Percentiles rank a stretch among this genome's conserved stretches.
Conservation (phyloP, 208 protist species). For the Trypanosoma lewisi region DNA sequence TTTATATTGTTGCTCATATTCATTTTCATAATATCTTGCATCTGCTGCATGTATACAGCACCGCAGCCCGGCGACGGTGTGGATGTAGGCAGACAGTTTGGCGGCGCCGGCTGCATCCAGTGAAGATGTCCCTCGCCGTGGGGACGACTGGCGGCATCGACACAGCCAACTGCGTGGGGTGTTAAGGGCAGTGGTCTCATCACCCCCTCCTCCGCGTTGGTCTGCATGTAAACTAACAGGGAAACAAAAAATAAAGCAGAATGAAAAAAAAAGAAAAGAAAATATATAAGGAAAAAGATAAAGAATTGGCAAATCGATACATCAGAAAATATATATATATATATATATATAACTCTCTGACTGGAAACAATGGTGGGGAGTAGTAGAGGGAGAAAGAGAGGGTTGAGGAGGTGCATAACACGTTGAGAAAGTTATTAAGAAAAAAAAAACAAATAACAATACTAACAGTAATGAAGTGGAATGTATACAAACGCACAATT, state of each 20-base stretch:
- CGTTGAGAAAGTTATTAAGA: constrained; percentile 21
- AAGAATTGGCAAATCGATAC: neutral
- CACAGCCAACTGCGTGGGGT: neutral
- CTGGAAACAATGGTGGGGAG: neutral
- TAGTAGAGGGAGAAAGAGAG: neutral
- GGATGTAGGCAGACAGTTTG: no score
- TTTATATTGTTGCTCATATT: neutral
- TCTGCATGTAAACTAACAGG: constrained; percentile 10
- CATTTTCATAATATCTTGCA: neutral
- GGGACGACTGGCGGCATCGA: no score
- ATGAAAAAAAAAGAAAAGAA: constrained; percentile 25
- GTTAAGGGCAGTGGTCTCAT: constrained; percentile 1
- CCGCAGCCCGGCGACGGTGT: no score
- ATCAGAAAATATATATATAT: no score
- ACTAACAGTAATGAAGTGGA: neutral
- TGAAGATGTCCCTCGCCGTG: no score
- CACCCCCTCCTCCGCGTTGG: constrained; percentile 1
- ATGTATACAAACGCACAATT: no score
- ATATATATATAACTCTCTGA: no score
- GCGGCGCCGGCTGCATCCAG: no score
- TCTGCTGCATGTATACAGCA: neutral
- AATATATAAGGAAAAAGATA: constrained; percentile 15
- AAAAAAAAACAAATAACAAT: neutral
- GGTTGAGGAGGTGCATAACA: no score
- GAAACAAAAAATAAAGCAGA: constrained; percentile 23